A percentile compares a stretch with the other conserved stretches of the same genome.
Conservation (phyloP, 306 rosid species). For the Corylus heterophylla region DNA sequence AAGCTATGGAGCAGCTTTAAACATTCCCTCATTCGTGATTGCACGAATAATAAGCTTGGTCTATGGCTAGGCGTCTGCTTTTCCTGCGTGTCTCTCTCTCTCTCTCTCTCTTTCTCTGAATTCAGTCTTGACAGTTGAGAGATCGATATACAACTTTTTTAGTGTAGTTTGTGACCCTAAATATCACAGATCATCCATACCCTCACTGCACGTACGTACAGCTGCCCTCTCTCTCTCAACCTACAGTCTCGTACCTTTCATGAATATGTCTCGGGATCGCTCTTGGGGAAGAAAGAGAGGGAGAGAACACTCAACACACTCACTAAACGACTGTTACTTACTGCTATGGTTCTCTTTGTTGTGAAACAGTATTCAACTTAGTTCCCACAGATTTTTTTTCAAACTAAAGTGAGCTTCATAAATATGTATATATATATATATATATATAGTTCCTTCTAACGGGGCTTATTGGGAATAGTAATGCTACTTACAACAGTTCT, state of each 20-base stretch:
- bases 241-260: slow-evolving; percentile 27
- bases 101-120: slow-evolving; percentile 11
- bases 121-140: slow-evolving; percentile 20
- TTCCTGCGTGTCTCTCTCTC: slow-evolving; percentile 16
- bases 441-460: no score
- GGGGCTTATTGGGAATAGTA: background rate
- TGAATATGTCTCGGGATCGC: slow-evolving; percentile 10
- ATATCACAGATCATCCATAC: slow-evolving; percentile 32
- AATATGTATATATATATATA: no score
- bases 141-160: slow-evolving; percentile 43
- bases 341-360: background rate
- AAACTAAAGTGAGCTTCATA: background rate
- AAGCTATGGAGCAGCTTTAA: slow-evolving; percentile 42
- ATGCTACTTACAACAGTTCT: no score
- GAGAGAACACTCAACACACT: background rate
- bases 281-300: background rate
- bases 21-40: slow-evolving; percentile 38
- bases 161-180: slow-evolving; percentile 53
- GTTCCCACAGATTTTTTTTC: background rate
- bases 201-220: background rate
- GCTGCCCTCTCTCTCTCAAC: slow-evolving; percentile 20
- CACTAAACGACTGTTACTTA: background rate
- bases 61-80: slow-evolving; percentile 10
- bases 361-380: background rate
- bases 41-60: slow-evolving; percentile 14